phyloP scores from a whole-genome alignment of 495 filamentous ascomycete genomes.

The Lepraria neglecta region DNA sequence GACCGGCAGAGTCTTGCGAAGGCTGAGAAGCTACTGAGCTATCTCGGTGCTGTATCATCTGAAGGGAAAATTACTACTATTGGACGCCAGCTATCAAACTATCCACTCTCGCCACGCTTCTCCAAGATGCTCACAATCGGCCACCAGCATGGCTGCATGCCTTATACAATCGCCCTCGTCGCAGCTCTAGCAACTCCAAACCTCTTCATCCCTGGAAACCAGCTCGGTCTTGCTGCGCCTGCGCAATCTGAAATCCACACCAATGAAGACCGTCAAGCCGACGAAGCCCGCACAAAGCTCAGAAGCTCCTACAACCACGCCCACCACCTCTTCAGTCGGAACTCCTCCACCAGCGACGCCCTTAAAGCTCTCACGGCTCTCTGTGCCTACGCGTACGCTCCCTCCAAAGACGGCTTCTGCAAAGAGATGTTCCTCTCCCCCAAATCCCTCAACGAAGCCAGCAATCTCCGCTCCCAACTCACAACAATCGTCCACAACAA shows the following conservation, averaged over 20 bases:
- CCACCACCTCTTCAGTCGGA: conserved; percentile 71
- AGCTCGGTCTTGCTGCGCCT: conserved; percentile 51
- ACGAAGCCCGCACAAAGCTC: conserved; percentile 57
- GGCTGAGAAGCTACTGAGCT: conserved; percentile 77
- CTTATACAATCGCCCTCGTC: conserved; percentile 83
- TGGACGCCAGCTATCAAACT: conserved; percentile 74
- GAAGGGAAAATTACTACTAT: conserved; percentile 69
- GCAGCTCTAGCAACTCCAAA: conserved; percentile 83
- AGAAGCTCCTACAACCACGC: conserved; percentile 66
- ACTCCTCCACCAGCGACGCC: conserved; percentile 78
- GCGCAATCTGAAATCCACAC: conserved; percentile 51
- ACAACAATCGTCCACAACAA: conserved; percentile 70
- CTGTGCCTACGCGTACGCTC: conserved; percentile 71
- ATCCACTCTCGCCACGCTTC: conserved; percentile 85
- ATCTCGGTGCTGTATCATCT: conserved; percentile 60
- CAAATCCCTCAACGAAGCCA: conserved; percentile 80
- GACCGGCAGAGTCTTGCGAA: conserved; percentile 70
- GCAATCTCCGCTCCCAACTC: conserved; percentile 75
- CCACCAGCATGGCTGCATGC: conserved; percentile 72
- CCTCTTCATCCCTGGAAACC: conserved; percentile 78
- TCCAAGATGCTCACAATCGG: conserved; percentile 85
- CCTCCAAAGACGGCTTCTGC: conserved; percentile 65
- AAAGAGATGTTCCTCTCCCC: conserved; percentile 71
- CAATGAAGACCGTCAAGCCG: conserved; percentile 59
- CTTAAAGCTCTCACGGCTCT: conserved; percentile 84